Percentiles rank a stretch among this genome's conserved stretches.
These are phyloP conservation scores for Schizophyllum amplum DNA, from an alignment of 1,284 basidiomycete species.

Conservation along the genomic window DNA sequence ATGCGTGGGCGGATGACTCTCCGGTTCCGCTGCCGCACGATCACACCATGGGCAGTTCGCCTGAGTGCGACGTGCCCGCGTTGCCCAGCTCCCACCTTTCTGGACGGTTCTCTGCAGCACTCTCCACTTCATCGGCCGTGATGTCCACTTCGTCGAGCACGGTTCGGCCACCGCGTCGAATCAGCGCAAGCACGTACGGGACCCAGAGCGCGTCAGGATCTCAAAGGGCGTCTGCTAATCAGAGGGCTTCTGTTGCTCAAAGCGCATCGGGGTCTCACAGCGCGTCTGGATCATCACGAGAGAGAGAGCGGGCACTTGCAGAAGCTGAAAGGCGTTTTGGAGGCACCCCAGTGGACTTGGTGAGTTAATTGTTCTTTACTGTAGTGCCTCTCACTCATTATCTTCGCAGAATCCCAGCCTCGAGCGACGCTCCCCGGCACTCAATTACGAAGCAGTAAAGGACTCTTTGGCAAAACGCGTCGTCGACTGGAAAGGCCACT, in stretches of 20 bases:
- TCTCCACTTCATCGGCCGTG: neutral
- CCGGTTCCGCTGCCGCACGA: neutral
- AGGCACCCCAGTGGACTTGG: too few species aligned
- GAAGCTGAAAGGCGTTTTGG: neutral
- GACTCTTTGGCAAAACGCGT: neutral
- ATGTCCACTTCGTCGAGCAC: neutral
- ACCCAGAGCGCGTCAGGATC: too few species aligned
- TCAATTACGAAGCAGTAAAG: neutral
- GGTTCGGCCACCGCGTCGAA: neutral
- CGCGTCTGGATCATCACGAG: too few species aligned
- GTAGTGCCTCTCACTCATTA: too few species aligned
- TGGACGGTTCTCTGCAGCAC: neutral
- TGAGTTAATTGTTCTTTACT: neutral
- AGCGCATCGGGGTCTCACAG: too few species aligned
- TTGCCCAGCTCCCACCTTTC: neutral
- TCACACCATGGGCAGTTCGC: neutral
- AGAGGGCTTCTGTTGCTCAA: too few species aligned
- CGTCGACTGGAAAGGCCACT: neutral
- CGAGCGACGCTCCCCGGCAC: too few species aligned
- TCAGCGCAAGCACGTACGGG: too few species aligned
- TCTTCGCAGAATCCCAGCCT: too few species aligned
- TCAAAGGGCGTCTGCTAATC: too few species aligned
- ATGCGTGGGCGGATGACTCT: neutral
- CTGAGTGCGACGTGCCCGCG: neutral
- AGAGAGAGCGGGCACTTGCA: too few species aligned